These are phyloP conservation scores for Apiospora rasikravindrae DNA, from an alignment of 2,329 filamentous ascomycete genomes.

Conservation along the genomic window DNA sequence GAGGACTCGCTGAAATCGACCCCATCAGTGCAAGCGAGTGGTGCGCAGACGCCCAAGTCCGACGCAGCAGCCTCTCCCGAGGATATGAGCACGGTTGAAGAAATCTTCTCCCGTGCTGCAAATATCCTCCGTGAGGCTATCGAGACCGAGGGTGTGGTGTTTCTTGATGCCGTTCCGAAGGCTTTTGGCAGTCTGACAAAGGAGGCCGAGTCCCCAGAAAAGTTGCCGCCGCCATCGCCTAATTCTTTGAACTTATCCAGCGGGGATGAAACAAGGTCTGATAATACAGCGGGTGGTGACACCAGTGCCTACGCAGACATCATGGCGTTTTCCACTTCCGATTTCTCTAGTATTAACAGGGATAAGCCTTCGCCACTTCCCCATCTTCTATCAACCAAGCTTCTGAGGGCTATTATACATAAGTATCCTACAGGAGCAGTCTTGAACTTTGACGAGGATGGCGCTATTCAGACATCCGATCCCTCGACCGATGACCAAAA, in stretches of 20 bases:
- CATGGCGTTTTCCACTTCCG: conserved; percentile 45
- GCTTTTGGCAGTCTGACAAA: conserved; percentile 23
- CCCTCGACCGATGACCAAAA: neutral
- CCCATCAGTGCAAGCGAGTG: neutral
- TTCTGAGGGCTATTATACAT: neutral
- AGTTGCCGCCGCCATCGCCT: neutral
- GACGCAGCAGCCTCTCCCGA: neutral
- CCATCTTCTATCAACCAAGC: conserved; percentile 20
- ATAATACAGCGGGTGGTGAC: conserved; percentile 8
- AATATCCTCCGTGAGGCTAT: conserved; percentile 49
- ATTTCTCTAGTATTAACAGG: conserved; percentile 40
- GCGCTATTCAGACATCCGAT: conserved; percentile 28
- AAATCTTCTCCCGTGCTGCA: conserved; percentile 48
- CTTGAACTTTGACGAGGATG: conserved; percentile 42
- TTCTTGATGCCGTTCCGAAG: conserved; percentile 37
- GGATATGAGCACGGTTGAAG: conserved; percentile 15
- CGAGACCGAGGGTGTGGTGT: conserved; percentile 45
- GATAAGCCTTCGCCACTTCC: conserved; percentile 24
- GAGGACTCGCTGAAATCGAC: neutral
- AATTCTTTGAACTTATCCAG: conserved; percentile 23
- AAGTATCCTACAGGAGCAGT: conserved; percentile 14
- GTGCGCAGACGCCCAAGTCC: neutral
- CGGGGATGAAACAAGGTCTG: conserved; percentile 24
- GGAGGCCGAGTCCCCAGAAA: conserved; percentile 19
- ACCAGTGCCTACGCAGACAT: conserved; percentile 34